phyloP scores from a whole-genome alignment of 768 basidiomycete species.

The Sistotremastrum suecicum region DNA sequence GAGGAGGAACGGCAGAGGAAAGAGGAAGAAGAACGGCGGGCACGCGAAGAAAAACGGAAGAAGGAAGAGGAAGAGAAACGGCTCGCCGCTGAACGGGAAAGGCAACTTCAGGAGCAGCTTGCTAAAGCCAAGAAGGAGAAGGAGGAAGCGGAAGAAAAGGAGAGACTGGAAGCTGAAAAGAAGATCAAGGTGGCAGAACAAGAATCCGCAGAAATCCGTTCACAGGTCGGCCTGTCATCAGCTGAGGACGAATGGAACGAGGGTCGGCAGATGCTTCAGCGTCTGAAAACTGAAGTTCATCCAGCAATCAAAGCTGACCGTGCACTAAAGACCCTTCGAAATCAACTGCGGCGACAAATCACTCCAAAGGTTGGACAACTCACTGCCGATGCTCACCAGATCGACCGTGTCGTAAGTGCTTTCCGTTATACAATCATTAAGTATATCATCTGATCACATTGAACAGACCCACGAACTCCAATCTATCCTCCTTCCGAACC shows the following conservation, averaged over 20 bases:
- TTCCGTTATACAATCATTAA: conserved; percentile 3
- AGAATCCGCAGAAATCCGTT: conserved; percentile 25
- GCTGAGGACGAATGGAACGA: conserved; percentile 52
- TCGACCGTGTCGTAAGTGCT: conserved; percentile 47
- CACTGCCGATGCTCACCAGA: conserved; percentile 51
- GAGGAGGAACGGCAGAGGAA: conserved; percentile 41
- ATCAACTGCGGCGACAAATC: conserved; percentile 57
- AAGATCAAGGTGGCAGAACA: conserved; percentile 20
- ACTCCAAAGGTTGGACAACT: conserved; percentile 82
- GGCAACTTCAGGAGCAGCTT: conserved; percentile 6
- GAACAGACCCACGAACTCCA: conserved; percentile 27
- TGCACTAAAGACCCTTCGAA: conserved; percentile 45
- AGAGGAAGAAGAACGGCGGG: conserved; percentile 31
- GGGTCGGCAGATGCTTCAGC: conserved; percentile 41
- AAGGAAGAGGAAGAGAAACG: conserved; percentile 21
- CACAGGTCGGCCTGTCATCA: conserved; percentile 35
- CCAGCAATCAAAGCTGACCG: conserved; percentile 46
- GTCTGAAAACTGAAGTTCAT: conserved; percentile 52
- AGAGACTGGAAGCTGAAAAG: conserved; percentile 22
- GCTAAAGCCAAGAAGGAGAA: conserved; percentile 15
- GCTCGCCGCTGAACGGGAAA: conserved; percentile 18
- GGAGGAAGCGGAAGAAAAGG: conserved; percentile 21
- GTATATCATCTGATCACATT: conserved; percentile 9
- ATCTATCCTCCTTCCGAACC: conserved; percentile 23
- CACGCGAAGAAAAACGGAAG: conserved; percentile 24